Base-by-base conservation (phyloP, 345 rosid species). In the Dovyalis caffra region DNA sequence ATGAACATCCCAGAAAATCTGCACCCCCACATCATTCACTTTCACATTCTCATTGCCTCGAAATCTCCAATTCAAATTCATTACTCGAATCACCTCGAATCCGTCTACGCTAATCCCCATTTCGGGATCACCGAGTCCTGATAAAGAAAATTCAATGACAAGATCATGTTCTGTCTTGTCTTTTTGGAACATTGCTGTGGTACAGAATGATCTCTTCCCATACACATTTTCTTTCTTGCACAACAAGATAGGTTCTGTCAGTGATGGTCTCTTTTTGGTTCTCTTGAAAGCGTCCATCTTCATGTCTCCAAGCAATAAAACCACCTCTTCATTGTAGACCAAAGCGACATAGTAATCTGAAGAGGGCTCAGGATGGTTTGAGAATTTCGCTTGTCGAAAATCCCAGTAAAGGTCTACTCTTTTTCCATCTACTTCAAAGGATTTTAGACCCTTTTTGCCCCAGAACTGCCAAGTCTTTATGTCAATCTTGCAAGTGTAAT, bases 1-100 rank as follows among this genome's bases (percentile, higher is more conserved):
- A 61, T 91, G 97, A 43, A 91, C 91, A 3, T 91, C 97, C 92
- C 97, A 89, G 35, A 83, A 90, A 11, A 91, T 81, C 31, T 91
- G 85, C 14, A 91, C 43, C 0, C 76, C 71, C 26, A 76, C 76
- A 23, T 86, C 74, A 26, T 77, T 79, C 63, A 85, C 79, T 0
- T 83, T 80, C 74, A 91, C 83, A 9, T 73, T 86, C 66, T 91
- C 97, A 29, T 91, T 90, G 64, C 97, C 97, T 72, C 94, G 83
- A 69, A 90, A 91, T 72, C 91, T 84, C 97, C 94, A 91, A 33
- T 88, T 79, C 78, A 90, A 77, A 64, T 90, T 91, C 88, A 86
- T 79, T 1, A 90, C 72, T 61, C 86, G 83, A 69, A 88, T 83
- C 45, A 78, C 85, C 6, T 82, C 76, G 3, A 62, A 79, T 38